Conservation (phyloP, 208 protist genomes). For the Leishmania braziliensis region DNA sequence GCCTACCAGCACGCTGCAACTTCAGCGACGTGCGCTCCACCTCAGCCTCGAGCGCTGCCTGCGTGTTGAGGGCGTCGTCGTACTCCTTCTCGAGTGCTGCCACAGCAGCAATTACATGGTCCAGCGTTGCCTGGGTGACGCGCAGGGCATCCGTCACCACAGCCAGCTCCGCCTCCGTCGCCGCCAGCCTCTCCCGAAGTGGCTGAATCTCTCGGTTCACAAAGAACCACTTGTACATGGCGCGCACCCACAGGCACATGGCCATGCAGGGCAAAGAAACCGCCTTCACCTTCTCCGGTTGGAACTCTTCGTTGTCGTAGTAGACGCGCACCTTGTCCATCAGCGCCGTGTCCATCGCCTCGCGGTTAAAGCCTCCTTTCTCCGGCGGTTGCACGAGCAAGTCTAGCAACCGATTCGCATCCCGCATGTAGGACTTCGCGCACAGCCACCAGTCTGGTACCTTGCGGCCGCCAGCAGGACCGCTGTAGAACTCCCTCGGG, state of each 20-base stretch:
- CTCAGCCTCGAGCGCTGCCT: constrained; percentile 93
- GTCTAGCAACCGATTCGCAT: constrained; percentile 92
- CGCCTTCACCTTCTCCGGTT: constrained; percentile 89
- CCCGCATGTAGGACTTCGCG: constrained; percentile 94
- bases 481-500: constrained; percentile 93
- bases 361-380: constrained; percentile 91
- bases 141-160: constrained; percentile 89
- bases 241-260: constrained; percentile 97
- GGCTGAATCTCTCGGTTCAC: constrained; percentile 95
- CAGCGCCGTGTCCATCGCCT: constrained; percentile 93
- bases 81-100: constrained; percentile 94
- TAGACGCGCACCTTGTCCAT: constrained; percentile 95
- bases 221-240: constrained; percentile 98
- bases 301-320: constrained; percentile 94
- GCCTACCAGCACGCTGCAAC: constrained; percentile 93
- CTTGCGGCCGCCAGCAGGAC: constrained; percentile 92
- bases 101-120: constrained; percentile 94
- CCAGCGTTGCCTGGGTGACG: constrained; percentile 88
- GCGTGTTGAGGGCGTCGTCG: constrained; percentile 90
- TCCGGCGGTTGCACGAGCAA: constrained; percentile 85
- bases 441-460: constrained; percentile 96
- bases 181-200: constrained; percentile 83
- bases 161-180: constrained; percentile 91
- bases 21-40: constrained; percentile 95
- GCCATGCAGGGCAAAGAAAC: constrained; percentile 97